Base-by-base conservation (phyloP, 352 stramenopile species). In the Pythium insidiosum region DNA sequence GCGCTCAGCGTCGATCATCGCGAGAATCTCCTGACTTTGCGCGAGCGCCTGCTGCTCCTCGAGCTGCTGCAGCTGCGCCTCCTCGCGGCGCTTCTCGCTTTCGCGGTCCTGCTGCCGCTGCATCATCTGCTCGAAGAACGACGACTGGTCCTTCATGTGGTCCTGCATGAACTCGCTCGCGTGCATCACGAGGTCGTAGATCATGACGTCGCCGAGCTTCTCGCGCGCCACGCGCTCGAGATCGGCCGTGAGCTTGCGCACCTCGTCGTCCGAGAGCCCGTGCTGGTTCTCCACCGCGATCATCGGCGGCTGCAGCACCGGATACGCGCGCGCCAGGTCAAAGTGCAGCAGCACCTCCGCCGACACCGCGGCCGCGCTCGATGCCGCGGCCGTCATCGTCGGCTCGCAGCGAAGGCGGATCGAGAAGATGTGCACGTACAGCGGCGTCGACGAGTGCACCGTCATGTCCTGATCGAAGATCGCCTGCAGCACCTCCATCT, bases 61-160 rank as follows among this genome's bases (percentile, higher is more conserved):
- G 13, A 74, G 60, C 43, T 80, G 60, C 30, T 58, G 51, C 23
- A 75, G 38, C 23, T 64, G 54, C 36, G 84, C 66, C 47, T 88
- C 62, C 21, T 67, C 72, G 37, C 63, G 65, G 43, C 88, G 84
- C 42, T 84, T 50, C 49, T 79, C 59, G 1, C 59, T 68, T 45
- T 87, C 73, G 15, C 38, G 47, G 15, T 88, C 64, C 23, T 94
- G 72, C 50, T 94, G 76, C 13, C 79, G 63, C 30, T 86, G 77
- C 20, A 92, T 68, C 82, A 94, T 94, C 46, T 92, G 75, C 34
- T 94, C 82, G 18, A 90, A 91, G 61, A 94, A 91, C 19, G 74
- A 88, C 44, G 72, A 83, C 61, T 87, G 75, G 58, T 89, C 73
- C 38, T 89, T 88, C 16, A 87, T 43, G 49, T 89, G 75, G 29